Evolutionary conservation across 176 grass and related monocot genomes (phyloP).

Genomic region (Aegilops bicornis): DNA sequence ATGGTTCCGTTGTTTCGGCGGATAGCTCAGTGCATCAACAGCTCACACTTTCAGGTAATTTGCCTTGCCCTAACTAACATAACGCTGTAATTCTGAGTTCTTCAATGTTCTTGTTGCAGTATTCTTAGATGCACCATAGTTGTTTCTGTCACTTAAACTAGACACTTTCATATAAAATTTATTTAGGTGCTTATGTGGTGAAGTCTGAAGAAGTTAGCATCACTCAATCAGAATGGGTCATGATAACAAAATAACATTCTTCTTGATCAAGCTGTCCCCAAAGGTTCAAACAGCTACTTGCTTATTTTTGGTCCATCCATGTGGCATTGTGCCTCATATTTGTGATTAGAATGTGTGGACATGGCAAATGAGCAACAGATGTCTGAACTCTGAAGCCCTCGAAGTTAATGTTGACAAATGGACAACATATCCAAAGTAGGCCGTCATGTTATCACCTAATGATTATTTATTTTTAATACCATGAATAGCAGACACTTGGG

Average conservation of each 20-base stretch:
- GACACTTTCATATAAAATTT: neutral
- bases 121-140: neutral
- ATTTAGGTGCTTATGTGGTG: neutral
- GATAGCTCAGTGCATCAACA: constrained; percentile 83
- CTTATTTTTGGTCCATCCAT: neutral
- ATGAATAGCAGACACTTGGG: constrained; percentile 5
- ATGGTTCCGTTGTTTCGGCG: constrained; percentile 80
- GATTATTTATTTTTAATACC: constrained; percentile 11
- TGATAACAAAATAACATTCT: neutral
- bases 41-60: constrained; percentile 86
- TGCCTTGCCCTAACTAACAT: neutral
- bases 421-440: neutral
- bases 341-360: neutral
- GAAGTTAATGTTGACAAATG: neutral
- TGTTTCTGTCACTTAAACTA: too few species aligned
- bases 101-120: neutral
- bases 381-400: neutral
- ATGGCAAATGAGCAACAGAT: neutral
- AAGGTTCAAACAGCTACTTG: neutral
- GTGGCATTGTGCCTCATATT: neutral
- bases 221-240: neutral
- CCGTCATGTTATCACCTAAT: constrained; percentile 12
- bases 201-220: neutral
- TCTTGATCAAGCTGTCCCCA: neutral
- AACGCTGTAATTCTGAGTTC: neutral